Evolutionary conservation across 1,284 basidiomycete species (phyloP), one percentile per base, ranked within the genome.

Genomic region (Malassezia yamatoensis): DNA sequence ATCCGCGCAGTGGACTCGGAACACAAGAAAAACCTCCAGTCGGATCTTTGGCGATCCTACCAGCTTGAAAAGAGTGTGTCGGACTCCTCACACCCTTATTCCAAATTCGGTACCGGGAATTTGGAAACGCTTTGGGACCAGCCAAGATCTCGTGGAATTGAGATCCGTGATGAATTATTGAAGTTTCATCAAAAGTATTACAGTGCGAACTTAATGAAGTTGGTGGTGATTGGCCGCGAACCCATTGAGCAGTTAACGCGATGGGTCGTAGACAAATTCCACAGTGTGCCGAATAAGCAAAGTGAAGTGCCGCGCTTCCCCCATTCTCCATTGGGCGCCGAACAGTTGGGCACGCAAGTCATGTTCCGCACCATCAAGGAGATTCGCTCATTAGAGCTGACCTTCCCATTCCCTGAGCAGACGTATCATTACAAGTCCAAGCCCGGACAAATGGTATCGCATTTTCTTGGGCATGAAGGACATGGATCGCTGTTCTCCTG

Each of bases 1-100:
- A 83, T 96, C 63, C 90, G 91, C 65, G 94, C 94, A 1, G 94
- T 99, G 36, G 87, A 98, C 74, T 96, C 90, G 1, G 94, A 99
- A 75, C 87, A 98, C 81, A 90, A 90, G 80, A 98, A 98, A 80
- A 98, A 98, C 74, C 81, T 90, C 49, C 93, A 96, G 77, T 80
- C 79, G n/a, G 93, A 98, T 75, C 79, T 86, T 70, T 96, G 91
- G 90, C 83, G 94, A n/a, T 84, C 91, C 53, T 96, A 88, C 78
- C 94, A 99, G 77, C 79, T 96, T 24, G 90, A 90, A 77, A 98
- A 99, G 77, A 82, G 85, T 62, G 82, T 96, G 39, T 86, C 83
- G 59, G 79, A 71, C 33, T 61, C 80, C 1, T 84, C 84, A 1
- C 93, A 98, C 75, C 82, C 83, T 1, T 98, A 89, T 83, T 83